These are phyloP conservation scores for Xerocomellus intermedius DNA, from an alignment of 768 basidiomycete species.

Conservation along the genomic window DNA sequence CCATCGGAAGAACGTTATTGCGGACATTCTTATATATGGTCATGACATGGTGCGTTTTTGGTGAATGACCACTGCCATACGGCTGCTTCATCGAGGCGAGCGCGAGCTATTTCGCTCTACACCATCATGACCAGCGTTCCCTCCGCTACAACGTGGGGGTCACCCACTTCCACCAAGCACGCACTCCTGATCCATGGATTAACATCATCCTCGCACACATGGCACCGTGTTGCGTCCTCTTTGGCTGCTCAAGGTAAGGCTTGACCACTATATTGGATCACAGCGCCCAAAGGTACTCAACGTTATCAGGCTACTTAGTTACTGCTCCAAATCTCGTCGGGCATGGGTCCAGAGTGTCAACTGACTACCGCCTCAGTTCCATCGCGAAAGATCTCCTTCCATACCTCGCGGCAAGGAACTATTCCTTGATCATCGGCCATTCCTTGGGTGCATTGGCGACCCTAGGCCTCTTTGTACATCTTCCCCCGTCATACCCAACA, in stretches of 20 bases:
- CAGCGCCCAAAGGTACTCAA: neutral
- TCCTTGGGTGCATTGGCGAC: constrained; percentile 11
- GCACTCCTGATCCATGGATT: constrained; percentile 30
- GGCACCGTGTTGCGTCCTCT: constrained; percentile 18
- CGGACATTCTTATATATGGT: no score
- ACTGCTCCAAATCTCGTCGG: constrained; percentile 22
- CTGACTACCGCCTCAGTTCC: constrained; percentile 11
- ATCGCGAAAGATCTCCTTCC: constrained; percentile 18
- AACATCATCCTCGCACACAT: constrained; percentile 17
- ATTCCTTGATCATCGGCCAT: constrained; percentile 20
- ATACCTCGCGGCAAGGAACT: constrained; percentile 13
- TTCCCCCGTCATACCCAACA: constrained; percentile 7
- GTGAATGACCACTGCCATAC: no score
- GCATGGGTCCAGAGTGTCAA: constrained; percentile 8
- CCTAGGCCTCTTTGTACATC: constrained; percentile 6
- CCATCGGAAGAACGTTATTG: no score
- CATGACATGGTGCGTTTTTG: no score
- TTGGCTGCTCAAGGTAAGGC: constrained; percentile 18
- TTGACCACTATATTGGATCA: neutral
- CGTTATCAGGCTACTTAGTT: constrained; percentile 17
- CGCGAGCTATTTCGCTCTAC: no score
- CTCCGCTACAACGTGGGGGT: constrained; percentile 24
- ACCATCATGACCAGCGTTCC: constrained; percentile 14
- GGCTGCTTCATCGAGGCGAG: no score
- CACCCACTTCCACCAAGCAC: constrained; percentile 20